Evolutionary conservation across 2,329 filamentous ascomycete genomes (phyloP).

Genomic region (Monilinia fructicola): DNA sequence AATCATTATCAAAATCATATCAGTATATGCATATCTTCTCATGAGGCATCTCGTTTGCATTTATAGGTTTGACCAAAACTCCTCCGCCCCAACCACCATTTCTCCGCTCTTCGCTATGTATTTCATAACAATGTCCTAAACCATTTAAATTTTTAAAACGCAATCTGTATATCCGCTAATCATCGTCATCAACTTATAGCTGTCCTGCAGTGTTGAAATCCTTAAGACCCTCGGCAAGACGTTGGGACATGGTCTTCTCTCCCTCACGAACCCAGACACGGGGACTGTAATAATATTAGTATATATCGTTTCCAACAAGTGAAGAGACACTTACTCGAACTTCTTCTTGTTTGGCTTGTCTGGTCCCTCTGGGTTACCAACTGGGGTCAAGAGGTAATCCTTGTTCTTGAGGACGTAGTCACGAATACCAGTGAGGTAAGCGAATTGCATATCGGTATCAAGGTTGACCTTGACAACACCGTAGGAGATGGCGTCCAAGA

Average conservation of each 20-base stretch:
- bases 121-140: slow-evolving; percentile 23
- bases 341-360: slow-evolving; percentile 99
- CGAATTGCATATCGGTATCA: slow-evolving; percentile 96
- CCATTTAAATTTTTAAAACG: slow-evolving; percentile 20
- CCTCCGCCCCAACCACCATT: slow-evolving; percentile 15
- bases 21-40: background rate
- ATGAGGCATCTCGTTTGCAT: slow-evolving; percentile 1
- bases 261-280: slow-evolving; percentile 89
- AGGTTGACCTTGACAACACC: slow-evolving; percentile 99
- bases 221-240: slow-evolving; percentile 76
- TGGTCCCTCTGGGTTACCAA: slow-evolving; percentile 92
- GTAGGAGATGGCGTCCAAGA: slow-evolving; percentile 80
- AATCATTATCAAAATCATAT: background rate
- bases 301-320: background rate
- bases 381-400: slow-evolving; percentile 82
- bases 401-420: slow-evolving; percentile 95
- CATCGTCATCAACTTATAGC: slow-evolving; percentile 54
- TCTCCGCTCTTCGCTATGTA: slow-evolving; percentile 18
- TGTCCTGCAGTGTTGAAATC: slow-evolving; percentile 88
- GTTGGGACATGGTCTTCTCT: slow-evolving; percentile 91
- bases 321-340: slow-evolving; percentile 53
- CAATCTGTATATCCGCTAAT: slow-evolving; percentile 9
- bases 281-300: slow-evolving; percentile 11
- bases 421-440: slow-evolving; percentile 87
- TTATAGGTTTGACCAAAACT: slow-evolving; percentile 21